These are phyloP conservation scores for Monosporascus sp. DNA, from an alignment of 2,329 filamentous ascomycete genomes.

Conservation along the genomic window DNA sequence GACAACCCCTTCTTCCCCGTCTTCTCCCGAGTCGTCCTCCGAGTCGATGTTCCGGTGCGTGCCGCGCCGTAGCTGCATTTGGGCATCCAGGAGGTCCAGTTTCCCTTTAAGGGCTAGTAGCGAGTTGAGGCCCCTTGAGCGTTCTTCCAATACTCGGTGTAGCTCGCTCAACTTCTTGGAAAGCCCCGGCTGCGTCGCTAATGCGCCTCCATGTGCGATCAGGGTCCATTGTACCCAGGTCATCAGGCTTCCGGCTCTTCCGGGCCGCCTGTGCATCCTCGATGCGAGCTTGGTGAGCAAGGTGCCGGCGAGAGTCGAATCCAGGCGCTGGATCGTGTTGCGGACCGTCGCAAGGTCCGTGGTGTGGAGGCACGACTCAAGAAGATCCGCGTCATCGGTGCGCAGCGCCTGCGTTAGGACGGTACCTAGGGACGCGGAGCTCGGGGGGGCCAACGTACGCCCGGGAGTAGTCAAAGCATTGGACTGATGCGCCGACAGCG, in stretches of 20 bases:
- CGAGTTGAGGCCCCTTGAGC: constrained; percentile 74
- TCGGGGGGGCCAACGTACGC: constrained; percentile 54
- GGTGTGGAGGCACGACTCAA: constrained; percentile 87
- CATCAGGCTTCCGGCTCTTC: constrained; percentile 84
- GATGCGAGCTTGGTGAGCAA: constrained; percentile 82
- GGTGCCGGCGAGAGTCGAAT: constrained; percentile 72
- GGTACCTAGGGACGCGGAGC: constrained; percentile 77
- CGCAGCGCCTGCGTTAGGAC: constrained; percentile 91
- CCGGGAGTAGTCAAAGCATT: constrained; percentile 36
- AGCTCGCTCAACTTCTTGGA: constrained; percentile 72
- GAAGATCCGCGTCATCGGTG: constrained; percentile 82
- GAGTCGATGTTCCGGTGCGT: constrained; percentile 54
- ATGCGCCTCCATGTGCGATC: constrained; percentile 83
- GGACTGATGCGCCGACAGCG: constrained; percentile 41
- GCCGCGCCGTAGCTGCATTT: constrained; percentile 72
- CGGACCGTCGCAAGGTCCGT: constrained; percentile 72
- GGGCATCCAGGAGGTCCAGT: constrained; percentile 86
- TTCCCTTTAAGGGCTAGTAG: constrained; percentile 89
- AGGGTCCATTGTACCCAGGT: constrained; percentile 96
- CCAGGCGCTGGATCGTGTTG: constrained; percentile 84
- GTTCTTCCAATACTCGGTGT: constrained; percentile 81
- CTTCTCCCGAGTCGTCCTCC: constrained; percentile 48
- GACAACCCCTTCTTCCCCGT: constrained; percentile 69
- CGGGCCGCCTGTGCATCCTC: constrained; percentile 78
- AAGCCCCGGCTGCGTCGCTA: constrained; percentile 80